Conservation (phyloP, 805 yeast genomes). For the Huiozyma naganishii region DNA sequence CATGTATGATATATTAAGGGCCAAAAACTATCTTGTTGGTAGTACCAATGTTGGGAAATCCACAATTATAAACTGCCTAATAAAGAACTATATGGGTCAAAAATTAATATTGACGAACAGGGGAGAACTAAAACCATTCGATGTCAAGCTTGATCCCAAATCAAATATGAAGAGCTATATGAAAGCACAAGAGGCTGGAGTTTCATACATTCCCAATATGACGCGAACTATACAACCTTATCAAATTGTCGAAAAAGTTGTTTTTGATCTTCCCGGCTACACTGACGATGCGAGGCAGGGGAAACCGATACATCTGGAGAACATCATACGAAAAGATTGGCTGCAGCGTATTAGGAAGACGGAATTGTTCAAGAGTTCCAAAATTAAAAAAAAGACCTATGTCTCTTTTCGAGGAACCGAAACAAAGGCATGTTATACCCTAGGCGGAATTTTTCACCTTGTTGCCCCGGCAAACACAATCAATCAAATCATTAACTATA, state of each 20-base stretch:
- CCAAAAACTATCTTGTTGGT: slow-evolving; percentile 46
- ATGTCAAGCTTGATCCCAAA: slow-evolving; percentile 1
- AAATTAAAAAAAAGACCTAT: slow-evolving; percentile 23
- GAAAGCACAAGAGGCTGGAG: slow-evolving; percentile 24
- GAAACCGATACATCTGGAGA: slow-evolving; percentile 18
- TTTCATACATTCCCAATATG: slow-evolving; percentile 52
- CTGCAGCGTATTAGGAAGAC: slow-evolving; percentile 27
- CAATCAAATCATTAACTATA: slow-evolving; percentile 36
- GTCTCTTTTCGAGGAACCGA: slow-evolving; percentile 30
- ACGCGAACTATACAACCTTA: slow-evolving; percentile 45
- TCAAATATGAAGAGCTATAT: slow-evolving; percentile 3
- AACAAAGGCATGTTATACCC: slow-evolving; percentile 34
- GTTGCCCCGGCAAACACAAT: slow-evolving; percentile 43
- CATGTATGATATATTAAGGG: slow-evolving; percentile 13
- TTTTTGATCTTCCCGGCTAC: slow-evolving; percentile 35
- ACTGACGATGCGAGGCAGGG: slow-evolving; percentile 13
- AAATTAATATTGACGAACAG: slow-evolving; percentile 8
- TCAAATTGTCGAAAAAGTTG: slow-evolving; percentile 23
- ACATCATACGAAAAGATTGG: slow-evolving; percentile 20
- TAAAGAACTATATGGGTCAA: slow-evolving; percentile 22
- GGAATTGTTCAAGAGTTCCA: slow-evolving; percentile 21
- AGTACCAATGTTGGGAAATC: slow-evolving; percentile 64
- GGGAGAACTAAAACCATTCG: slow-evolving; percentile 4
- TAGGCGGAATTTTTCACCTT: slow-evolving; percentile 55
- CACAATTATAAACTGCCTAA: slow-evolving; percentile 40